Percentiles rank a stretch among this genome's conserved stretches.
phyloP scores from a whole-genome alignment of 2,329 filamentous ascomycete genomes.

The Aspergillus ochraceus region DNA sequence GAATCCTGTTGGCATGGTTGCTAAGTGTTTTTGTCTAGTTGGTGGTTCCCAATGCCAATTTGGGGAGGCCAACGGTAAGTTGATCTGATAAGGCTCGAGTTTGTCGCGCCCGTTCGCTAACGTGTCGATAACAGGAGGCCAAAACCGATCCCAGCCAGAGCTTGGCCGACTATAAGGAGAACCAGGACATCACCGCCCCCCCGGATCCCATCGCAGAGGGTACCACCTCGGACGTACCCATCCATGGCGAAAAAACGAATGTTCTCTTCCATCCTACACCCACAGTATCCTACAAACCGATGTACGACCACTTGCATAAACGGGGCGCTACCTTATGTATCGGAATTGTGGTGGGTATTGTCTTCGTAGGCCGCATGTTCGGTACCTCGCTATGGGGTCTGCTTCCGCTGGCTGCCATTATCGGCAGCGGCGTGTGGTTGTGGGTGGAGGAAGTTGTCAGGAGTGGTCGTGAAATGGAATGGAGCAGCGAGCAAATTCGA shows the following conservation, averaged over 20 bases:
- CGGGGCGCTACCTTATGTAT: conserved; percentile 69
- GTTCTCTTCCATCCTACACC: conserved; percentile 95
- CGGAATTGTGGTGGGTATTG: conserved; percentile 69
- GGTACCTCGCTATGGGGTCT: conserved; percentile 76
- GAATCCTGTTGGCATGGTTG: neutral
- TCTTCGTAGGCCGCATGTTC: conserved; percentile 76
- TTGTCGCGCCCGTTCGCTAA: conserved; percentile 1
- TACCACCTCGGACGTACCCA: conserved; percentile 88
- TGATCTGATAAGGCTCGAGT: neutral
- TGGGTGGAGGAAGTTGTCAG: conserved; percentile 87
- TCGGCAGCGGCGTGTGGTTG: conserved; percentile 77
- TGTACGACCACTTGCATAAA: conserved; percentile 74
- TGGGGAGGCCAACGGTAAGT: conserved; percentile 68
- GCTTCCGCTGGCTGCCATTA: conserved; percentile 68
- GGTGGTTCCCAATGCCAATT: conserved; percentile 85
- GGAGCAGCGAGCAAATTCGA: conserved; percentile 81
- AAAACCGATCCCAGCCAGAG: conserved; percentile 71
- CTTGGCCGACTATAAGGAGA: conserved; percentile 75
- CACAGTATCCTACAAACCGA: conserved; percentile 83
- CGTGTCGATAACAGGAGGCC: conserved; percentile 50
- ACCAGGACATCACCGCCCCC: conserved; percentile 86
- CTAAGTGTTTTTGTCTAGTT: conserved; percentile 50
- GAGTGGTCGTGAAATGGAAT: conserved; percentile 80
- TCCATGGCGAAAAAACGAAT: conserved; percentile 95
- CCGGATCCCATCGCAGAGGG: conserved; percentile 81